Conservation (phyloP, 2,329 filamentous ascomycete species). For the Cladophialophora carrionii region DNA sequence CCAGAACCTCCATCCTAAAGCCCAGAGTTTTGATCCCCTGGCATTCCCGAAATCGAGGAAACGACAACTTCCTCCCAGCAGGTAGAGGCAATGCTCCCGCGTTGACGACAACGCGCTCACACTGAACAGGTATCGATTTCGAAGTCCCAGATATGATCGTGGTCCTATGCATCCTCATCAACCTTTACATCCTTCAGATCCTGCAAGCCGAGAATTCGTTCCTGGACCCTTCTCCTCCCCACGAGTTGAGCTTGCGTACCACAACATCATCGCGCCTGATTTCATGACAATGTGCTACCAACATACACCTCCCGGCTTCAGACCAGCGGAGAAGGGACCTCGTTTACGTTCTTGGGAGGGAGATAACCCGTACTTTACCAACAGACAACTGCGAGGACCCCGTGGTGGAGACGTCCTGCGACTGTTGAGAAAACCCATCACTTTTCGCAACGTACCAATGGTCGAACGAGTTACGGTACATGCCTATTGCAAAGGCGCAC, state of each 20-base stretch:
- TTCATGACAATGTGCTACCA: conserved; percentile 86
- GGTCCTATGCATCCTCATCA: conserved; percentile 92
- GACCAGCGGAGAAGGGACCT: conserved; percentile 60
- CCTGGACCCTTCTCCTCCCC: conserved; percentile 90
- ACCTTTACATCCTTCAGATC: conserved; percentile 82
- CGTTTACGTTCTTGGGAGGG: conserved; percentile 84
- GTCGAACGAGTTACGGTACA: conserved; percentile 81
- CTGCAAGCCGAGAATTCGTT: conserved; percentile 81
- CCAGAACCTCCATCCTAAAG: conserved; percentile 15
- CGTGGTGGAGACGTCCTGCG: conserved; percentile 69
- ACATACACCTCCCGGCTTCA: conserved; percentile 79
- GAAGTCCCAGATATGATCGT: conserved; percentile 90
- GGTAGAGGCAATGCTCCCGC: conserved; percentile 40
- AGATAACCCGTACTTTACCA: conserved; percentile 91
- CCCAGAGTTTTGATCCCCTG: conserved; percentile 53
- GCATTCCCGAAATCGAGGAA: conserved; percentile 49
- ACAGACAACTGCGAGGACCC: conserved; percentile 80
- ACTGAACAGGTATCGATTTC: conserved; percentile 81
- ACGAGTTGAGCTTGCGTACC: conserved; percentile 86
- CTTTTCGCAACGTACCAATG: conserved; percentile 82
- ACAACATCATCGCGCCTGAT: conserved; percentile 82
- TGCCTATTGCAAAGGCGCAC: conserved; percentile 68
- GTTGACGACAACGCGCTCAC: conserved; percentile 5
- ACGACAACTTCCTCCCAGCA: conserved; percentile 45
- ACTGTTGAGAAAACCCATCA: conserved; percentile 60